Conservation (phyloP, 192 early-diverging fungal genomes). For the Diversispora epigaea region DNA sequence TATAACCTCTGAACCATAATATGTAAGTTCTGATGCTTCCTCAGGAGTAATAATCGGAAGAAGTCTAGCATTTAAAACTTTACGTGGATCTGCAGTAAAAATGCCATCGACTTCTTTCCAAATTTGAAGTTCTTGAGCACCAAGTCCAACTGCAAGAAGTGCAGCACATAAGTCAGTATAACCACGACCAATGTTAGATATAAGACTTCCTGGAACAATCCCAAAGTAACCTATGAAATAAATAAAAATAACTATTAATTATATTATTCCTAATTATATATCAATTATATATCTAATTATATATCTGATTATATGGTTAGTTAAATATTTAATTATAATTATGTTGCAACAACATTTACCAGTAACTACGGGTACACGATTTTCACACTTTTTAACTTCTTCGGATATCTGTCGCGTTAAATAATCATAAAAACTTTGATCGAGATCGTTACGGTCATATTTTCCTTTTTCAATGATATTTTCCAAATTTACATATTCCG, state of each 20-base stretch:
- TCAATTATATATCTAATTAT: slow-evolving; percentile 10
- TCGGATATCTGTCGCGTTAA: slow-evolving; percentile 67
- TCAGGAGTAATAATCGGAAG: slow-evolving; percentile 94
- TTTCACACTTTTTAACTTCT: slow-evolving; percentile 56
- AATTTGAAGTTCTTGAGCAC: slow-evolving; percentile 92
- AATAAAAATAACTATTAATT: neutral
- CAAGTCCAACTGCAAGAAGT: slow-evolving; percentile 84
- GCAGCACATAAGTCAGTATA: slow-evolving; percentile 98
- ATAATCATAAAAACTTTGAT: slow-evolving; percentile 98
- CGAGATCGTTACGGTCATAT: slow-evolving; percentile 77
- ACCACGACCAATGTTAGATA: slow-evolving; percentile 91
- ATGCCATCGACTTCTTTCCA: slow-evolving; percentile 99
- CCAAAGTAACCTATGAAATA: slow-evolving; percentile 81
- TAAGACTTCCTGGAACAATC: slow-evolving; percentile 90
- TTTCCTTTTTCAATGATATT: slow-evolving; percentile 71
- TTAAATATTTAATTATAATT: neutral
- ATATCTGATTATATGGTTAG: slow-evolving; percentile 14
- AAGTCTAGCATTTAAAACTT: slow-evolving; percentile 81
- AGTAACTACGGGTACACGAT: slow-evolving; percentile 88
- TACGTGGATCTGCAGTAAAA: slow-evolving; percentile 98
- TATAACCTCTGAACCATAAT: slow-evolving; percentile 94
- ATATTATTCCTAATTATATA: slow-evolving; percentile 13
- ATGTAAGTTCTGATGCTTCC: slow-evolving; percentile 97
- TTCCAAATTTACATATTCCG: slow-evolving; percentile 85
- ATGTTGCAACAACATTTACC: slow-evolving; percentile 40